Conservation (phyloP, 345 rosid species). For the Eucalyptus regnans region DNA sequence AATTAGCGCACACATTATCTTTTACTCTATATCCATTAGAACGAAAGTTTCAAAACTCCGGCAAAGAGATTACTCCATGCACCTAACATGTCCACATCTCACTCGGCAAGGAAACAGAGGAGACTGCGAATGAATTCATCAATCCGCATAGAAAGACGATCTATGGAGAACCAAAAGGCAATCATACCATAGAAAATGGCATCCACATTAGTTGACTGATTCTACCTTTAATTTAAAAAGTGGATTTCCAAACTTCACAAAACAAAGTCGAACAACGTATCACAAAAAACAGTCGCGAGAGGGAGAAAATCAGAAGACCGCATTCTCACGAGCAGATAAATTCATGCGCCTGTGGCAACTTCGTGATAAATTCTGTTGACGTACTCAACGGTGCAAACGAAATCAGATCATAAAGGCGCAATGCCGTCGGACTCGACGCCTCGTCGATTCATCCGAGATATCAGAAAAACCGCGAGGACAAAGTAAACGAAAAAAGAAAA, state of each 20-base stretch:
- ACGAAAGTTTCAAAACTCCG: not conserved
- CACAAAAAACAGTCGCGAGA: not conserved
- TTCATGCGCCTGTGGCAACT: not conserved
- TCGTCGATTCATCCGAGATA: not conserved
- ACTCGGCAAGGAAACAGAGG: not conserved
- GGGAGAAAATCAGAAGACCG: not conserved
- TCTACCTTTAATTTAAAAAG: not conserved
- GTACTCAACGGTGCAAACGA: not conserved
- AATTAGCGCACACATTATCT: not conserved
- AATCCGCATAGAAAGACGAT: not conserved
- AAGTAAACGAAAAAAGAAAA: not conserved
- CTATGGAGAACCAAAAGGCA: not conserved
- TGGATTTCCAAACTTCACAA: not conserved
- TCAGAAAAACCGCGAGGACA: not conserved
- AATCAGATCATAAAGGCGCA: not conserved
- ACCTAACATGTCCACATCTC: not conserved
- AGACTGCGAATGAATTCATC: not conserved
- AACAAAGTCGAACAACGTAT: not conserved
- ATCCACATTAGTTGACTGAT: not conserved
- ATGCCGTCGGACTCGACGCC: not conserved
- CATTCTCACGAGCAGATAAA: not conserved
- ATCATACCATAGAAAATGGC: not conserved
- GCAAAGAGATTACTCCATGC: not conserved
- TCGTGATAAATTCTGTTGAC: not conserved
- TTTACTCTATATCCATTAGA: not conserved